These are phyloP conservation scores for Calonectria pteridis DNA, from an alignment of 2,329 filamentous ascomycete species.

Conservation along the genomic window DNA sequence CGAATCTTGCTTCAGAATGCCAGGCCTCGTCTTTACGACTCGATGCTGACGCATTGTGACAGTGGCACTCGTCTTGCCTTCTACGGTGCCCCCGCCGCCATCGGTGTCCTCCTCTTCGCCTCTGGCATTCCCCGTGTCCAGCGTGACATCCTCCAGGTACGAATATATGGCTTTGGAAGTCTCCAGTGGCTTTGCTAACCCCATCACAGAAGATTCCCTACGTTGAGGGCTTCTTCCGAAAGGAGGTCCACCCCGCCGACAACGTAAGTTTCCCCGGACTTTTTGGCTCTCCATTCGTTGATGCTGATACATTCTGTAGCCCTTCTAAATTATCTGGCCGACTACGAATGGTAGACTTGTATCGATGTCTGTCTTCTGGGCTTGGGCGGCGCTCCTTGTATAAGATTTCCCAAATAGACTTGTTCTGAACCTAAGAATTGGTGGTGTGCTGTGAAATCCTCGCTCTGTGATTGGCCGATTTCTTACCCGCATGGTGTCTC, in stretches of 20 bases:
- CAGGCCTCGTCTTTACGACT: neutral
- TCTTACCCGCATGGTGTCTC: neutral
- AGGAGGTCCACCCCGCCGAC: slow-evolving; percentile 70
- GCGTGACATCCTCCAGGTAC: slow-evolving; percentile 69
- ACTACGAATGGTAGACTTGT: slow-evolving; percentile 44
- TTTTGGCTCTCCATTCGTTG: neutral
- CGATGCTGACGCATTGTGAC: slow-evolving; percentile 33
- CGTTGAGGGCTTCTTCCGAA: slow-evolving; percentile 63
- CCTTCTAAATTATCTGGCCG: slow-evolving; percentile 54
- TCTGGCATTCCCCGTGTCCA: slow-evolving; percentile 73
- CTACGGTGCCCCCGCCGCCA: slow-evolving; percentile 69
- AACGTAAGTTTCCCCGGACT: slow-evolving; percentile 63
- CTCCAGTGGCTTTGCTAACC: slow-evolving; percentile 37
- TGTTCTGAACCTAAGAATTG: slow-evolving; percentile 41
- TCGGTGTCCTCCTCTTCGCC: slow-evolving; percentile 70
- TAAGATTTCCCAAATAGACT: slow-evolving; percentile 55
- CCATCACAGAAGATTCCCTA: slow-evolving; percentile 65
- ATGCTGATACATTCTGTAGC: slow-evolving; percentile 47
- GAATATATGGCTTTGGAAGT: slow-evolving; percentile 22
- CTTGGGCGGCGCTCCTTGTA: slow-evolving; percentile 50
- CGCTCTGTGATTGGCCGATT: slow-evolving; percentile 38
- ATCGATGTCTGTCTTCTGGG: slow-evolving; percentile 41
- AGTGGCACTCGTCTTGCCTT: slow-evolving; percentile 66
- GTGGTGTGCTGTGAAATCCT: slow-evolving; percentile 43
- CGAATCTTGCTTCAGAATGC: neutral